Conservation (phyloP, 2,329 filamentous ascomycete species). For the Sporothrix protearum region DNA sequence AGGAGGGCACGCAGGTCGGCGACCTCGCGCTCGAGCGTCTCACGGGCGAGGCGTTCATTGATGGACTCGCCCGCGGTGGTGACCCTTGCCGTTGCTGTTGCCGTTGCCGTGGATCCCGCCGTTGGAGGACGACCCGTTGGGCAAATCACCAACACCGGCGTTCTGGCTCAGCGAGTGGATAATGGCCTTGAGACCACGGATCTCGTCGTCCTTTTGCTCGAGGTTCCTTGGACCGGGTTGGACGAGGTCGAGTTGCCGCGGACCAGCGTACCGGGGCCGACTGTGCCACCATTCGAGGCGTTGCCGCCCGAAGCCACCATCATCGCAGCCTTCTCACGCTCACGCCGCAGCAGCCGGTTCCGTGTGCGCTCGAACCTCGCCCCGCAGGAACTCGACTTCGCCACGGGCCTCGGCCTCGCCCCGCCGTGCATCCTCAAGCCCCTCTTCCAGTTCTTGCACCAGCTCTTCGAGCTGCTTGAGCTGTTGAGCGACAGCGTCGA, state of each 20-base stretch:
- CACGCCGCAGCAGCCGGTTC: slow-evolving; percentile 80
- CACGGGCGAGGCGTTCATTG: slow-evolving; percentile 57
- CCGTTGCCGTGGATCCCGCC: neutral
- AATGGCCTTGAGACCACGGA: slow-evolving; percentile 92
- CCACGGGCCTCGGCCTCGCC: slow-evolving; percentile 94
- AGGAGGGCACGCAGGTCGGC: slow-evolving; percentile 70
- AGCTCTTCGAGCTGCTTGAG: slow-evolving; percentile 94
- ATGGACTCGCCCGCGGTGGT: slow-evolving; percentile 48
- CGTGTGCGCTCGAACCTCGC: slow-evolving; percentile 92
- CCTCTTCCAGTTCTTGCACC: slow-evolving; percentile 94
- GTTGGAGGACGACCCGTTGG: slow-evolving; percentile 31
- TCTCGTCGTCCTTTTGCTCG: slow-evolving; percentile 95
- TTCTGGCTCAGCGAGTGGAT: slow-evolving; percentile 91
- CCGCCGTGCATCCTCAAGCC: slow-evolving; percentile 86
- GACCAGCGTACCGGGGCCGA: neutral
- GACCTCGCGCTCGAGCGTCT: slow-evolving; percentile 76
- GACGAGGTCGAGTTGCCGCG: neutral
- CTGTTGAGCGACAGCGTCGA: slow-evolving; percentile 85
- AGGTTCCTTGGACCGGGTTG: slow-evolving; percentile 62
- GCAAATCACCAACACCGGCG: slow-evolving; percentile 41
- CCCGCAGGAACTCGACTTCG: slow-evolving; percentile 91
- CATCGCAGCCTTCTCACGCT: slow-evolving; percentile 75
- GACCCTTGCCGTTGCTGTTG: slow-evolving; percentile 31
- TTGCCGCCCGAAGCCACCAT: slow-evolving; percentile 34
- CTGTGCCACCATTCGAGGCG: slow-evolving; percentile 20